phyloP scores from a whole-genome alignment of 129 eudicot genomes.

The Helianthus tuberosus region DNA sequence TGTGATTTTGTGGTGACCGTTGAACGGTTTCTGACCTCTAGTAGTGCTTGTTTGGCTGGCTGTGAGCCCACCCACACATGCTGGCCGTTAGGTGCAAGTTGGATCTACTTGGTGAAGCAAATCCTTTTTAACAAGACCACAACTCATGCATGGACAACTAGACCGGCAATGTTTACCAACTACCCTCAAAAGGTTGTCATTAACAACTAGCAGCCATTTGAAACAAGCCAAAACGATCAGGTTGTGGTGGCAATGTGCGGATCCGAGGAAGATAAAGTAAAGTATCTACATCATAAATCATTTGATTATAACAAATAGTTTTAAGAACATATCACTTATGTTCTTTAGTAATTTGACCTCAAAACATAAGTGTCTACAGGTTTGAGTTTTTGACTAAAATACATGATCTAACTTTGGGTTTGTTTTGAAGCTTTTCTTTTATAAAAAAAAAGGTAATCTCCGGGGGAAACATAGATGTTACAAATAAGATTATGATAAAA shows the following conservation, averaged over 20 bases:
- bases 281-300: background rate
- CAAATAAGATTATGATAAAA: no score
- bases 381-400: no score
- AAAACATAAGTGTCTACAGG: background rate
- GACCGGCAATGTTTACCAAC: conserved; percentile 29
- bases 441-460: no score
- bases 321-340: background rate
- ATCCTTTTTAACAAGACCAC: conserved; percentile 18
- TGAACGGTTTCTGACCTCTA: background rate
- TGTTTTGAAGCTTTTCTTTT: no score
- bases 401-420: no score
- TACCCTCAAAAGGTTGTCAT: conserved; percentile 7
- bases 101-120: conserved; percentile 8
- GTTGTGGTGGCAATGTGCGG: conserved; percentile 9
- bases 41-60: background rate
- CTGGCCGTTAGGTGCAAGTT: conserved; percentile 5
- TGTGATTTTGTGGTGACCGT: background rate
- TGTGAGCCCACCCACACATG: conserved; percentile 16
- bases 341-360: background rate
- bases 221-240: conserved; percentile 18
- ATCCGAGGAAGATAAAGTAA: background rate
- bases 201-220: conserved; percentile 18
- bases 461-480: no score
- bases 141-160: background rate
- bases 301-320: background rate